phyloP scores from a whole-genome alignment of 495 filamentous ascomycete species.

The Penicillium ochrochloron region DNA sequence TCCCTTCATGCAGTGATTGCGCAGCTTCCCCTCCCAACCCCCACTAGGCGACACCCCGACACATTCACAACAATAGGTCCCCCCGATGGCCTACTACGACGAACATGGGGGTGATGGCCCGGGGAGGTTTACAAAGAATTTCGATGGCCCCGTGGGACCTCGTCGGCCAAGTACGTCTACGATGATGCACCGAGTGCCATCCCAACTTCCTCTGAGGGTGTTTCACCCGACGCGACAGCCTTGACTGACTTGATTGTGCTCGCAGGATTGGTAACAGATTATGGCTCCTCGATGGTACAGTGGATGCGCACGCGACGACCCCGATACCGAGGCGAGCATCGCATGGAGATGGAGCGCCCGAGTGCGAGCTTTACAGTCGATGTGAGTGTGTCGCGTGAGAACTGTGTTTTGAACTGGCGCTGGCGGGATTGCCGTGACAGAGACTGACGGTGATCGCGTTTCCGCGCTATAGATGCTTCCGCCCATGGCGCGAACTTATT shows the following conservation, averaged over 20 bases:
- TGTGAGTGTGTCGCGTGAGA: conserved; percentile 55
- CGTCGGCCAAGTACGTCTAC: conserved; percentile 48
- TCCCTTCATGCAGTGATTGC: not conserved
- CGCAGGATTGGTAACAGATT: conserved; percentile 81
- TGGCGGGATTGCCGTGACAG: conserved; percentile 1
- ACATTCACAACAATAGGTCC: conserved; percentile 3
- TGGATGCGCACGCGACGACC: conserved; percentile 90
- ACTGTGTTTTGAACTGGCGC: not conserved
- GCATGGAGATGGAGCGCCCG: conserved; percentile 79
- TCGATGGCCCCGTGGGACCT: conserved; percentile 45
- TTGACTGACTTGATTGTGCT: conserved; percentile 10
- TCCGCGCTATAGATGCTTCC: conserved; percentile 74
- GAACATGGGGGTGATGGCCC: conserved; percentile 43
- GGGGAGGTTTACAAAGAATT: conserved; percentile 42
- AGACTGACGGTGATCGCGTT: conserved; percentile 14
- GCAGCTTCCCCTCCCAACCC: not conserved
- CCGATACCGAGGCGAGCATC: conserved; percentile 67
- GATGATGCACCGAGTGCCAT: not conserved
- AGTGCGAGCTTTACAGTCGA: conserved; percentile 87
- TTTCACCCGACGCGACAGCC: conserved; percentile 2
- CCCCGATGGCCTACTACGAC: conserved; percentile 50
- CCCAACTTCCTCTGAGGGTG: not conserved
- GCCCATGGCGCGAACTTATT: conserved; percentile 71
- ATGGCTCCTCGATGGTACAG: conserved; percentile 88
- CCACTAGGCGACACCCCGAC: not conserved